Percentiles rank a stretch among this genome's conserved stretches.
Conservation (phyloP, 805 yeast genomes). For the Torulaspora indica region DNA sequence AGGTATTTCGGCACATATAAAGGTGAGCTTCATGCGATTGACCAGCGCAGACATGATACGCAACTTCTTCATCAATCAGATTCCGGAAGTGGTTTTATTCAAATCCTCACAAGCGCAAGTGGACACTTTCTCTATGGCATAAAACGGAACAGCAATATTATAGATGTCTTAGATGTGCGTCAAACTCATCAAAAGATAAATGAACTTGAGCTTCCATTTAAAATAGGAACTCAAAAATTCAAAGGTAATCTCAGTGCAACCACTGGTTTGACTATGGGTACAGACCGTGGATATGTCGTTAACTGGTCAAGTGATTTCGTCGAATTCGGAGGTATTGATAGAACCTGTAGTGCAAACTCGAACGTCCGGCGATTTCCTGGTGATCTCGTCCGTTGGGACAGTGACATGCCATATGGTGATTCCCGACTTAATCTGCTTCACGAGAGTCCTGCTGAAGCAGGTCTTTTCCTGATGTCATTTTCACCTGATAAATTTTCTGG, state of each 20-base stretch:
- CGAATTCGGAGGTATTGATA: conserved; percentile 30
- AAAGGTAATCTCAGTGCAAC: conserved; percentile 21
- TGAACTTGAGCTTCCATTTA: conserved; percentile 23
- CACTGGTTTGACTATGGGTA: conserved; percentile 28
- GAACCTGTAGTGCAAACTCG: not conserved
- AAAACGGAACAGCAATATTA: conserved; percentile 29
- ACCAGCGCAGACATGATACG: conserved; percentile 14
- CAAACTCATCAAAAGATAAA: conserved; percentile 14
- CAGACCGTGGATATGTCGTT: conserved; percentile 18
- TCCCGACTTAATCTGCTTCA: conserved; percentile 20
- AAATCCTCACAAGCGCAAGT: conserved; percentile 36
- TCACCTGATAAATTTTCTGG: conserved; percentile 24
- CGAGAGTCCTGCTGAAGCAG: conserved; percentile 20
- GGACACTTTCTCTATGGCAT: conserved; percentile 37
- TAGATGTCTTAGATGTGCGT: conserved; percentile 38
- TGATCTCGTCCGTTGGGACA: not conserved
- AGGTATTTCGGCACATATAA: conserved; percentile 31
- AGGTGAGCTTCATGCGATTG: conserved; percentile 29
- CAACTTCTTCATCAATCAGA: conserved; percentile 6
- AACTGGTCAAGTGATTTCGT: conserved; percentile 26
- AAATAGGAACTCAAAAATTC: conserved; percentile 23
- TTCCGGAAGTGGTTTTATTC: conserved; percentile 35
- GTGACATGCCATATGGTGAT: not conserved
- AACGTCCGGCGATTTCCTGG: not conserved
- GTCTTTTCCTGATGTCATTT: conserved; percentile 18